Conservation (phyloP, 495 filamentous ascomycete species). For the Tuber melanosporum region DNA sequence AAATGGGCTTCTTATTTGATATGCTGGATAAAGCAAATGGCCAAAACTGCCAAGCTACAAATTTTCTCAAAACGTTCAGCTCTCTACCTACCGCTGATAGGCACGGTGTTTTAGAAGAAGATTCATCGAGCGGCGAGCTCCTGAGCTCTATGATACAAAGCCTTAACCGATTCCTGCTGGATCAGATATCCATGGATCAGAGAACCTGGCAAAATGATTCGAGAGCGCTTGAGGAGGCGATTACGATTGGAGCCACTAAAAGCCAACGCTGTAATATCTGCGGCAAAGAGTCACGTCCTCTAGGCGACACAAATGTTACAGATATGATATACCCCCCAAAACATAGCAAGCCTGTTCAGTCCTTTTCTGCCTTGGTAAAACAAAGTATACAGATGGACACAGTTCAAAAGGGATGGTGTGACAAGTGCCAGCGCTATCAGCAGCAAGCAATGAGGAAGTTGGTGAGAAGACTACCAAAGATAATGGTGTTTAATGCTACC, state of each 20-base stretch:
- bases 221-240: conserved; percentile 50
- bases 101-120: conserved; percentile 75
- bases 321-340: conserved; percentile 74
- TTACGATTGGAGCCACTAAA: conserved; percentile 36
- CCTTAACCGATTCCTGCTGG: conserved; percentile 68
- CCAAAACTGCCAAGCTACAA: conserved; percentile 93
- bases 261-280: conserved; percentile 67
- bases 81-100: conserved; percentile 65
- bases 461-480: conserved; percentile 68
- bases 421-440: conserved; percentile 77
- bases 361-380: conserved; percentile 46
- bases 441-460: conserved; percentile 70
- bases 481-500: conserved; percentile 77
- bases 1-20: conserved; percentile 91
- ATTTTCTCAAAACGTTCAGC: conserved; percentile 82
- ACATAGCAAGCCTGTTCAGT: conserved; percentile 33
- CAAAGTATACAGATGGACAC: conserved; percentile 79
- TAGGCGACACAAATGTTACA: conserved; percentile 55
- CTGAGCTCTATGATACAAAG: conserved; percentile 69
- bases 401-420: conserved; percentile 70
- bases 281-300: conserved; percentile 54
- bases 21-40: conserved; percentile 96
- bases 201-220: conserved; percentile 55
- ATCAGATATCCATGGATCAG: conserved; percentile 65
- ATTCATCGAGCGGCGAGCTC: conserved; percentile 56